Conservation (phyloP, 2,329 filamentous ascomycete species). For the Ambrosiella cleistominuta region DNA sequence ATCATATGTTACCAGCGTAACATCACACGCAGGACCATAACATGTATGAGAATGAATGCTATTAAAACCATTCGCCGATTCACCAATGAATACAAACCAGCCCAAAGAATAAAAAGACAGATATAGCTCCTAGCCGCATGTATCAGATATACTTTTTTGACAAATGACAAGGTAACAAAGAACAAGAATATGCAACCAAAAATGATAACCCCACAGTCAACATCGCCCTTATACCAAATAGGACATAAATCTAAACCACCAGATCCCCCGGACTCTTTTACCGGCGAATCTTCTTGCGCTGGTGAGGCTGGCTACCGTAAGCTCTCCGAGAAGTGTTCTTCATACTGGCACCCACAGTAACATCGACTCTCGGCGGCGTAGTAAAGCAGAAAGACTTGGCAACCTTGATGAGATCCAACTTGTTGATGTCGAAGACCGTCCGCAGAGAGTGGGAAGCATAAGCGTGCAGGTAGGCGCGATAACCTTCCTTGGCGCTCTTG, state of each 20-base stretch:
- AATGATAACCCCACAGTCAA: neutral
- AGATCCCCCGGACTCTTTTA: slow-evolving; percentile 7
- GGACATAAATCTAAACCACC: neutral
- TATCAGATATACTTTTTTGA: slow-evolving; percentile 9
- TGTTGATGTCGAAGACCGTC: slow-evolving; percentile 59
- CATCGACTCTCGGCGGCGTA: slow-evolving; percentile 65
- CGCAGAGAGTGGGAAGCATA: slow-evolving; percentile 58
- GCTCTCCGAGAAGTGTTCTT: slow-evolving; percentile 50
- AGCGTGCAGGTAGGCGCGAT: slow-evolving; percentile 81
- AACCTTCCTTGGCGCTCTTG: slow-evolving; percentile 63
- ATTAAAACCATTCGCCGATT: neutral
- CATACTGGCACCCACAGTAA: slow-evolving; percentile 67
- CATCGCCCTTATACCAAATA: neutral
- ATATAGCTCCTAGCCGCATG: slow-evolving; percentile 8
- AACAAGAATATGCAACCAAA: neutral
- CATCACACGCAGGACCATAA: neutral
- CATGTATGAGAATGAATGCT: neutral
- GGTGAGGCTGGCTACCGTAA: slow-evolving; percentile 60
- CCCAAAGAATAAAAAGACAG: slow-evolving; percentile 5
- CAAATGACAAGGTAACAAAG: neutral
- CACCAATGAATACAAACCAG: neutral
- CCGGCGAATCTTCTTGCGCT: slow-evolving; percentile 29
- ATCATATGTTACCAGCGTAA: neutral
- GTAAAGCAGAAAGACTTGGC: slow-evolving; percentile 71
- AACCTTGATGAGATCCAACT: slow-evolving; percentile 67